These are phyloP conservation scores for Echium plantagineum DNA, from an alignment of 257 asterid genomes.

Conservation along the genomic window DNA sequence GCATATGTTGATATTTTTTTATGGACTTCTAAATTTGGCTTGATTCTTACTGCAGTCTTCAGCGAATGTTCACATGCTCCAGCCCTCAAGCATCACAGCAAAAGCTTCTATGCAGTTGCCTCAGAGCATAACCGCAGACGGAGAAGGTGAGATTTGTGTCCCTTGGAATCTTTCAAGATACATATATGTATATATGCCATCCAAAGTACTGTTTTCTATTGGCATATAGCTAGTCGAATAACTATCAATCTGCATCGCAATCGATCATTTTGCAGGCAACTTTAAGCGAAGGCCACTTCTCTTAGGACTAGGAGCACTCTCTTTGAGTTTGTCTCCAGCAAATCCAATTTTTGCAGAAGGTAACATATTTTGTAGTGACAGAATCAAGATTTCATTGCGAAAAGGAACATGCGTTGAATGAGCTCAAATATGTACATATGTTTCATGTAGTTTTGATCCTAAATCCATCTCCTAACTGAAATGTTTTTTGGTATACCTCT, in stretches of 20 bases:
- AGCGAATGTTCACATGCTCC: slow-evolving; percentile 17
- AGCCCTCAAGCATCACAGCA: slow-evolving; percentile 16
- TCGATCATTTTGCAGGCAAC: slow-evolving; percentile 19
- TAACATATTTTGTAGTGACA: slow-evolving; percentile 2
- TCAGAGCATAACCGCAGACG: slow-evolving; percentile 15
- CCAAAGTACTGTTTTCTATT: too few relatives aligned
- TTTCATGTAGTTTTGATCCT: too few relatives aligned
- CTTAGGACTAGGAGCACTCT: slow-evolving; percentile 49
- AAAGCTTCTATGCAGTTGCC: slow-evolving; percentile 15
- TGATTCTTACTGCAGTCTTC: slow-evolving; percentile 1
- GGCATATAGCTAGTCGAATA: too few relatives aligned
- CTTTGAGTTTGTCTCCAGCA: slow-evolving; percentile 29
- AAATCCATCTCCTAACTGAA: too few relatives aligned
- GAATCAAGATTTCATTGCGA: not conserved
- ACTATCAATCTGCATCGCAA: too few relatives aligned
- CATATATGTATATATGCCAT: too few relatives aligned
- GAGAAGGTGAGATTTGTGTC: slow-evolving; percentile 26
- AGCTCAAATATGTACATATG: too few relatives aligned
- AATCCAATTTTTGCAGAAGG: slow-evolving; percentile 65
- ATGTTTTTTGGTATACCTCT: too few relatives aligned
- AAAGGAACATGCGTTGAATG: not conserved
- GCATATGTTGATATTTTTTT: too few relatives aligned
- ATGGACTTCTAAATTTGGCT: not conserved
- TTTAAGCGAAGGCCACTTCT: slow-evolving; percentile 41
- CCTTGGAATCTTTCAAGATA: not conserved